A percentile compares a stretch with the other conserved stretches of the same genome.
Conservation (phyloP, 2,329 filamentous ascomycete species). For the Gnomoniopsis sp. region DNA sequence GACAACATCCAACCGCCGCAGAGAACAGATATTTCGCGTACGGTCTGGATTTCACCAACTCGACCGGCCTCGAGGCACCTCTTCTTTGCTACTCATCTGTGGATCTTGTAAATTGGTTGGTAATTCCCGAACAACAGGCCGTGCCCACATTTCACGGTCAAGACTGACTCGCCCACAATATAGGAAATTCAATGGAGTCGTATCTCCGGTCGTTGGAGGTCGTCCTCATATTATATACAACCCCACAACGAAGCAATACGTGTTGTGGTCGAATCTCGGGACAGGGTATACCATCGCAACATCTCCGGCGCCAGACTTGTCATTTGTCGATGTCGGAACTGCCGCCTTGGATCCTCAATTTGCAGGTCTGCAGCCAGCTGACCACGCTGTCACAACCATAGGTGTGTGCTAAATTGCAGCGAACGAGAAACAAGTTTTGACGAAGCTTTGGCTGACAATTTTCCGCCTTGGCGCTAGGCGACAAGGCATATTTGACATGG, state of each 20-base stretch:
- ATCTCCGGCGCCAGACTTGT: slow-evolving; percentile 2
- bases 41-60: slow-evolving; percentile 8
- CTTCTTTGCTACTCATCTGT: slow-evolving; percentile 7
- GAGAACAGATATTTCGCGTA: slow-evolving; percentile 12
- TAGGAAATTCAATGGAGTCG: slow-evolving; percentile 7
- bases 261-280: slow-evolving; percentile 8
- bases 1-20: not conserved
- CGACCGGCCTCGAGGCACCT: not conserved
- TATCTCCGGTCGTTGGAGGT: not conserved
- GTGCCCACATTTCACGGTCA: not conserved
- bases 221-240: slow-evolving; percentile 9
- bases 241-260: slow-evolving; percentile 3
- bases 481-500: slow-evolving; percentile 6
- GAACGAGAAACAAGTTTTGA: too few species aligned
- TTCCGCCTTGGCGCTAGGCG: not conserved
- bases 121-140: not conserved
- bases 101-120: slow-evolving; percentile 8
- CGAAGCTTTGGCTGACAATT: not conserved
- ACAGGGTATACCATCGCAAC: slow-evolving; percentile 7
- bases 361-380: slow-evolving; percentile 7
- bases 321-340: not conserved
- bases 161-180: not conserved
- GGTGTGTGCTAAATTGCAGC: too few species aligned
- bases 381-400: not conserved
- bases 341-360: slow-evolving; percentile 8